Base-by-base conservation (phyloP, 129 eudicot genomes). In the Smallanthus sonchifolius region DNA sequence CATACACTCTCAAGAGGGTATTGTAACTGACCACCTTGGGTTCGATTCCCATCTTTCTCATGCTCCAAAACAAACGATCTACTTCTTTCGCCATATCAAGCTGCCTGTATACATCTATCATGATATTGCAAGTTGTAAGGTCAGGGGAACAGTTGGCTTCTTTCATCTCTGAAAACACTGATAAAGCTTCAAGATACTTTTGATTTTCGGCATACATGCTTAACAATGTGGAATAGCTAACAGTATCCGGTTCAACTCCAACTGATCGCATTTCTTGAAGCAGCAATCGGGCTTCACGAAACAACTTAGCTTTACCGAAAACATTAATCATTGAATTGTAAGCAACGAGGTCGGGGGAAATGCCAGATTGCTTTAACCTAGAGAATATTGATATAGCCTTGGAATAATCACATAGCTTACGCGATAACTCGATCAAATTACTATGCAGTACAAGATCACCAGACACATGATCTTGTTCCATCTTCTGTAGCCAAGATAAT, bases 71-170 rank as follows among this genome's bases (percentile, higher is more conserved):
- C 51, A 93, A 80, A 32, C 74, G 78, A 82, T 93, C 98, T 0
- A 97, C 98, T 77, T 93, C 96, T 73, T 93, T 88, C 6, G 92
- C 96, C 98, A 93, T 87, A 70, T 88, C 98, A n/a, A 93, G 92
- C 71, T 90, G 92, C 65, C 98, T 97, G 55, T 90, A 93, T 44
- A 93, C 92, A 80, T 93, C 97, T 65, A 93, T 86, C 98, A 93
- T 93, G 28, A 93, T 80, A 65, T 93, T 93, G 70, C 98, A 93
- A 1, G 98, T 90, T 0, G 92, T 93, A 44, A 93, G 83, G 65
- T 93, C 97, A 47, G 85, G 84, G 38, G 44, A 36, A 73, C 97
- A 90, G 24, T 85, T 78, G 2, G 74, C 77, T 52, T 81, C 89
- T 65, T 83, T 86, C 98, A 93, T 93, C 70, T 90, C 98, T 17